Conservation (phyloP, 2,329 filamentous ascomycete genomes). For the Chaetomiaceae sp. region DNA sequence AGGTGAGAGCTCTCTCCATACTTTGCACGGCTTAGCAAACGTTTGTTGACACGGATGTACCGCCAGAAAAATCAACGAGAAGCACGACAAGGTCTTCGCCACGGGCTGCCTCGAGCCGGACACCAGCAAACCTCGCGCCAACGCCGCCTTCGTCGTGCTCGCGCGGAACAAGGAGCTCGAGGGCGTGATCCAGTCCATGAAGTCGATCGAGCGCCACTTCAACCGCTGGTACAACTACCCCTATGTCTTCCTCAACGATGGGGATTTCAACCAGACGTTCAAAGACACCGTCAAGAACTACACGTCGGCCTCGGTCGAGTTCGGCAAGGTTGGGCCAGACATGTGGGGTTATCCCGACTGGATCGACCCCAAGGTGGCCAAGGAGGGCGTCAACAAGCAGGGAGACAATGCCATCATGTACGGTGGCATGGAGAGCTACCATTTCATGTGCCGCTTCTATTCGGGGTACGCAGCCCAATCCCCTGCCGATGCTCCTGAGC, state of each 20-base stretch:
- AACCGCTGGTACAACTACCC: conserved; percentile 99
- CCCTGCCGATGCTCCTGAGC: background rate
- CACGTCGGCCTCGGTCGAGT: conserved; percentile 83
- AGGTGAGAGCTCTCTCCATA: conserved; percentile 55
- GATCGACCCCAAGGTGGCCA: conserved; percentile 89
- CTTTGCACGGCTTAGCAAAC: background rate
- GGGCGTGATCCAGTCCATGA: conserved; percentile 92
- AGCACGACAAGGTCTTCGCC: conserved; percentile 94
- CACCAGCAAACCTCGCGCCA: conserved; percentile 74
- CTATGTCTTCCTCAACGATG: conserved; percentile 97
- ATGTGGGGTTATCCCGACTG: conserved; percentile 98
- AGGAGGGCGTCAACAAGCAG: conserved; percentile 94
- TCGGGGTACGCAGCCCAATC: conserved; percentile 65
- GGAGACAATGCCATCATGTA: conserved; percentile 99
- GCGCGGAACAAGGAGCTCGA: conserved; percentile 95
- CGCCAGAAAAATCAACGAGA: conserved; percentile 87
- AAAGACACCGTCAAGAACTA: conserved; percentile 84
- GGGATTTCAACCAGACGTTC: conserved; percentile 93
- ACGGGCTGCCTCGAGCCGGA: conserved; percentile 82
- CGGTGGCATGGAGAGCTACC: conserved; percentile 96
- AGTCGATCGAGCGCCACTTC: conserved; percentile 97
- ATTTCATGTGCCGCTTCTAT: conserved; percentile 99
- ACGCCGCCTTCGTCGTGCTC: conserved; percentile 92
- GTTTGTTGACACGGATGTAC: conserved; percentile 7
- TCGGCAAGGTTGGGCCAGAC: conserved; percentile 82